Evolutionary conservation across 805 yeast species (phyloP).

Genomic region (Candida hungchunana): DNA sequence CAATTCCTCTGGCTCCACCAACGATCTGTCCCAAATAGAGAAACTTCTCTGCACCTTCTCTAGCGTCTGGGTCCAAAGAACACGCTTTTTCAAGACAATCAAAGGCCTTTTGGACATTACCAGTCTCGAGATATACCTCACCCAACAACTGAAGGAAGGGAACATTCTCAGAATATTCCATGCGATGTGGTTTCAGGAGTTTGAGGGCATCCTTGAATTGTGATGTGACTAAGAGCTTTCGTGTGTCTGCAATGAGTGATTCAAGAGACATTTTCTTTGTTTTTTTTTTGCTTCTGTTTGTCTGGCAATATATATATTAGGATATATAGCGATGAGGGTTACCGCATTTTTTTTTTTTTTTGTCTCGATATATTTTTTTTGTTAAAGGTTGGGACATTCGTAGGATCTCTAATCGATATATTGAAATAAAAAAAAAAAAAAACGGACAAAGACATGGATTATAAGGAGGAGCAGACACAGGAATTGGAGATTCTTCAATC

Average conservation of each 20-base stretch:
- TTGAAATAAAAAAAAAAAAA: no score
- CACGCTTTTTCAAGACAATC: conserved; percentile 56
- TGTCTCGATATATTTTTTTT: conserved; percentile 1
- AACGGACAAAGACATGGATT: conserved; percentile 48
- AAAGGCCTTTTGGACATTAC: conserved; percentile 77
- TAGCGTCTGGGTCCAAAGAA: conserved; percentile 64
- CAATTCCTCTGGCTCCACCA: conserved; percentile 76
- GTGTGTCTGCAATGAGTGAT: conserved; percentile 10
- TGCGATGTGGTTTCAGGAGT: conserved; percentile 30
- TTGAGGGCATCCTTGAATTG: conserved; percentile 31
- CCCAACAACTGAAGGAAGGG: conserved; percentile 55
- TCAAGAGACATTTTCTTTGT: conserved; percentile 2
- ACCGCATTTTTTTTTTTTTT: conserved; percentile 7
- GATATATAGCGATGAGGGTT: no score
- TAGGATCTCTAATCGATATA: no score
- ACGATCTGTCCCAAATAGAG: conserved; percentile 86
- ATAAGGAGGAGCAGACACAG: conserved; percentile 78
- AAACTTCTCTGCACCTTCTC: conserved; percentile 72
- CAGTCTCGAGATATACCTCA: conserved; percentile 74
- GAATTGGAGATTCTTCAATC: conserved; percentile 87
- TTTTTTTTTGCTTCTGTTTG: not conserved
- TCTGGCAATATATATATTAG: no score
- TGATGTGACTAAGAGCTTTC: conserved; percentile 10
- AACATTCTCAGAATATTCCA: conserved; percentile 37
- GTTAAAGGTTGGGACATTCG: no score